Base-by-base conservation (phyloP, 2,329 filamentous ascomycete genomes). In the Aspergillus transmontanensis region DNA sequence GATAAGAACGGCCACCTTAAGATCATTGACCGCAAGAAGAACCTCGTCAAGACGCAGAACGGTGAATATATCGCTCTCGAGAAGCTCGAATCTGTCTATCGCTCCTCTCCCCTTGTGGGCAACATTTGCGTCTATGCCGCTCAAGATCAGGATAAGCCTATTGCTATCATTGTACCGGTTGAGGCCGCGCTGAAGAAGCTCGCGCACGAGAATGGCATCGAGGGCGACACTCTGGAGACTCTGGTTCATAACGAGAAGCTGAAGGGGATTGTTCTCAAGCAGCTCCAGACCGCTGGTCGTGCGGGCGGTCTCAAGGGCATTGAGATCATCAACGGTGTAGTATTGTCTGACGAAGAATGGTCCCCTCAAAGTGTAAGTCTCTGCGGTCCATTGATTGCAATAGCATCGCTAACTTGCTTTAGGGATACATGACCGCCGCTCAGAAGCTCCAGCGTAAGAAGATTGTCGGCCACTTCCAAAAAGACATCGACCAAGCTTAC, bases 1-100 rank as follows among this genome's bases (percentile, higher is more conserved):
- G 89, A 94, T 78, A 76, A 82, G 51, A 85, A 90, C 65, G 94
- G 94, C 50, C 91, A 96, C 76, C 80, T 98, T 68, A 87, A 85
- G 71, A 90, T 98, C 76, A 94, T 98, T 74, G 94, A 98, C 79
- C 92, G 94, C 71, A 94, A 97, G 87, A 98, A 98, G 89, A 98
- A 98, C 81, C 84, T 98, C 61, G 92, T 98, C 79, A 98, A 98
- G 88, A 94, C 95, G 67, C 87, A 92, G 68, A 93, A 94, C 64
- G 94, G 94, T 70, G 94, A 98, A 84, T 98, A 98, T 80, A 96
- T 98, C 77, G 95, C 94, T 26, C 86, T 99, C 4, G 94, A 98
- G 83, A 97, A 94, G 83, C 88, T 98, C 64, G 94, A 98, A 81
- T 91, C 94, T 3, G 85, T 96, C 60, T 98, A 97, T 82, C 90